These are phyloP conservation scores for Neurospora discreta DNA, from an alignment of 495 filamentous ascomycete species.

Conservation along the genomic window DNA sequence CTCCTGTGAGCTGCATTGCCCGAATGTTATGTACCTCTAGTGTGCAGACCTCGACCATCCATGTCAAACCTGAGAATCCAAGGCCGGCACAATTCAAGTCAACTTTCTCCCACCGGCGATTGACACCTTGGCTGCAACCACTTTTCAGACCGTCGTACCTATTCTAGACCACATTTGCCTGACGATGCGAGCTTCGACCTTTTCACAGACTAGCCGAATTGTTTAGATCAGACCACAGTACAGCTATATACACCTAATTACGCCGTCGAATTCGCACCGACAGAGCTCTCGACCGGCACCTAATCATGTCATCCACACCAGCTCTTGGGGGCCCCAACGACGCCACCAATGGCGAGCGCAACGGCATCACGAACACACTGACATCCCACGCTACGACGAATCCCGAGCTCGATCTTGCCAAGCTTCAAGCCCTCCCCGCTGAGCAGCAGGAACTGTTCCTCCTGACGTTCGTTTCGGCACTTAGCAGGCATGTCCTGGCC, in stretches of 20 bases:
- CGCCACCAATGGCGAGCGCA: conserved; percentile 11
- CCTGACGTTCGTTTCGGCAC: conserved; percentile 73
- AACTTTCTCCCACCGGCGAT: background rate
- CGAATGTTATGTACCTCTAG: background rate
- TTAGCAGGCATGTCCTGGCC: conserved; percentile 67
- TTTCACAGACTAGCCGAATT: background rate
- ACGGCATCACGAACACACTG: conserved; percentile 7
- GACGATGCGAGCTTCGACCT: background rate
- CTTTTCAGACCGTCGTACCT: background rate
- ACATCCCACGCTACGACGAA: conserved; percentile 28
- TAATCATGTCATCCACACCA: conserved; percentile 7
- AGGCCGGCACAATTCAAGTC: background rate
- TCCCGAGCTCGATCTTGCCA: conserved; percentile 71
- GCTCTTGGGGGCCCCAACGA: conserved; percentile 13
- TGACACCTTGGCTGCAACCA: background rate
- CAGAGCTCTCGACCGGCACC: background rate
- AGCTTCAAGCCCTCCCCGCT: conserved; percentile 78
- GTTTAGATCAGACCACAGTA: background rate
- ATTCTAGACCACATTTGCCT: background rate
- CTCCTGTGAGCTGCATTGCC: background rate
- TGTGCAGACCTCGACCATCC: background rate
- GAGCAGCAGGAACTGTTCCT: conserved; percentile 95
- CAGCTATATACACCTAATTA: background rate
- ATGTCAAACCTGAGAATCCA: background rate
- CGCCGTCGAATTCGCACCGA: background rate